Conservation (phyloP, 2,329 filamentous ascomycete species). For the Xylariaceae sp. region DNA sequence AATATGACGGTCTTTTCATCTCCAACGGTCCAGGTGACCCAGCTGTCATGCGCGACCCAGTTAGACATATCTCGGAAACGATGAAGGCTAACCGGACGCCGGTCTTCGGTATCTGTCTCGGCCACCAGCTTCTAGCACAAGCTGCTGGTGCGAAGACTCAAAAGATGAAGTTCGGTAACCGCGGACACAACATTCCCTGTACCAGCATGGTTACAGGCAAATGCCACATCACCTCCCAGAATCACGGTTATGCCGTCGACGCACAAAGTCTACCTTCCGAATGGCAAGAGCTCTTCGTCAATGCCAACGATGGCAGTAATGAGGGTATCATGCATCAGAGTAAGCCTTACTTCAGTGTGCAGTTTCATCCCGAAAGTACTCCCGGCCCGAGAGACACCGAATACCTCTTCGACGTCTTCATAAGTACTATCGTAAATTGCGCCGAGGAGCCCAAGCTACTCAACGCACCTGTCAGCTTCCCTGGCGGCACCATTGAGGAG, state of each 20-base stretch:
- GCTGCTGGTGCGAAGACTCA: slow-evolving; percentile 78
- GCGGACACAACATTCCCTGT: slow-evolving; percentile 97
- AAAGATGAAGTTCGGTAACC: slow-evolving; percentile 99
- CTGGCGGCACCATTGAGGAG: slow-evolving; percentile 75
- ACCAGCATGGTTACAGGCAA: slow-evolving; percentile 92
- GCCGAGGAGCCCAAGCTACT: slow-evolving; percentile 64
- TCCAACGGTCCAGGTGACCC: slow-evolving; percentile 98
- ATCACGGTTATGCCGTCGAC: slow-evolving; percentile 95
- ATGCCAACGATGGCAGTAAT: slow-evolving; percentile 97
- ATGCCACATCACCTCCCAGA: slow-evolving; percentile 98
- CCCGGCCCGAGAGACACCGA: slow-evolving; percentile 94
- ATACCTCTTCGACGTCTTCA: slow-evolving; percentile 95
- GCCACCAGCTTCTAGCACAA: slow-evolving; percentile 86
- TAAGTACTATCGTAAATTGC: slow-evolving; percentile 73
- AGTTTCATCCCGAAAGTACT: slow-evolving; percentile 97
- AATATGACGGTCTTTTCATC: slow-evolving; percentile 94
- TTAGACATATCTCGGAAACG: slow-evolving; percentile 72
- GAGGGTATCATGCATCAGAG: slow-evolving; percentile 88
- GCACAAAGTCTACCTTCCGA: slow-evolving; percentile 66
- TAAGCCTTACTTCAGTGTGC: slow-evolving; percentile 96
- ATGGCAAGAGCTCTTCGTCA: slow-evolving; percentile 95
- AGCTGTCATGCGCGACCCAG: slow-evolving; percentile 73
- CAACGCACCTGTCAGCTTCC: slow-evolving; percentile 73
- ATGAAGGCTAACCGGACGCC: slow-evolving; percentile 77
- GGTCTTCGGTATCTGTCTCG: slow-evolving; percentile 94